These are phyloP conservation scores for Aegilops bicornis DNA, from an alignment of 176 grass and related monocot genomes.

Conservation along the genomic window DNA sequence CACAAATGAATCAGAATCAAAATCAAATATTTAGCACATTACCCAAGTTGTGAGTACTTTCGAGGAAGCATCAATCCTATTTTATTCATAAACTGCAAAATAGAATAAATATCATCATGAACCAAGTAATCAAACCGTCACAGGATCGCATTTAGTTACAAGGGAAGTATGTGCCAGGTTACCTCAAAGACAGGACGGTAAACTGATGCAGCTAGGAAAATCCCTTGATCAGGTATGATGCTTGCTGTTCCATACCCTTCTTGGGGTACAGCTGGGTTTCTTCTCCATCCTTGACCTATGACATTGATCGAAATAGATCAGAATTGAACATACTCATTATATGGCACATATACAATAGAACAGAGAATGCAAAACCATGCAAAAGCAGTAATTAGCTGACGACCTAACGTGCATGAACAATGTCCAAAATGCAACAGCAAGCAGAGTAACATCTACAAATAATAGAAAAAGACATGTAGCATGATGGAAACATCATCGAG, in stretches of 20 bases:
- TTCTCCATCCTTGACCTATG: slow-evolving; percentile 85
- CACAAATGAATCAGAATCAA: slow-evolving; percentile 18
- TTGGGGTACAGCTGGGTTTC: slow-evolving; percentile 67
- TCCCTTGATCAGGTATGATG: slow-evolving; percentile 94
- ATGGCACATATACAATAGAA: slow-evolving; percentile 23
- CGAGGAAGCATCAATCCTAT: slow-evolving; percentile 74
- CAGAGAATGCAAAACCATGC: slow-evolving; percentile 21
- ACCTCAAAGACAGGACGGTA: slow-evolving; percentile 99
- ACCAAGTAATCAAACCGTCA: slow-evolving; percentile 23
- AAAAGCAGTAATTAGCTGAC: slow-evolving; percentile 18
- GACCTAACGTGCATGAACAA: background rate
- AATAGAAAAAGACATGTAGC: background rate
- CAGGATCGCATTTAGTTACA: slow-evolving; percentile 5
- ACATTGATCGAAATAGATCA: slow-evolving; percentile 33
- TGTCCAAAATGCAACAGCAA: background rate
- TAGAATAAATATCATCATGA: slow-evolving; percentile 28
- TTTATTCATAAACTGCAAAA: slow-evolving; percentile 95
- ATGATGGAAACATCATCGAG: background rate
- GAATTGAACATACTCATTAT: background rate
- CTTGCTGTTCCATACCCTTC: slow-evolving; percentile 96
- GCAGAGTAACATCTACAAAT: background rate
- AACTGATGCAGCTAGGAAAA: slow-evolving; percentile 91
- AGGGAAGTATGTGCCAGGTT: slow-evolving; percentile 21
- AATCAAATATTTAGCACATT: slow-evolving; percentile 34
- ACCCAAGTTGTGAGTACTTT: slow-evolving; percentile 85